Percentiles rank a stretch among this genome's conserved stretches.
Evolutionary conservation across 768 basidiomycete genomes (phyloP).

Genomic region (Lactarius akahatsu): DNA sequence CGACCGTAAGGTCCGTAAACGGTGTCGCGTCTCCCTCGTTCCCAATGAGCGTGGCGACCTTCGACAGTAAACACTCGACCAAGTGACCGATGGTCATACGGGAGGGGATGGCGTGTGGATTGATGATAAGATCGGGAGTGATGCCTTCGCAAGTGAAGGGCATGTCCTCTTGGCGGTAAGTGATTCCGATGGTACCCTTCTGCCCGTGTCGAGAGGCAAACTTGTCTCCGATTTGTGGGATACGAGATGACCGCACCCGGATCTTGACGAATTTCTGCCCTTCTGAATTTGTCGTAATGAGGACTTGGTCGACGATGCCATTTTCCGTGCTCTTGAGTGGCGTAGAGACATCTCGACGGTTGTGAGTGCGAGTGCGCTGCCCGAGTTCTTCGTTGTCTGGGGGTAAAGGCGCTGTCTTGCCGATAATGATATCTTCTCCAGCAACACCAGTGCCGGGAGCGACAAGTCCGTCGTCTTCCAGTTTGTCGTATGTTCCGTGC

Average conservation of each 20-base stretch:
- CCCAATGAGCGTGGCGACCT: constrained; percentile 93
- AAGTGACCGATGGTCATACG: constrained; percentile 99
- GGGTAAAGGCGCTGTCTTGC: constrained; percentile 96
- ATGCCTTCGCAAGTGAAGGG: constrained; percentile 97
- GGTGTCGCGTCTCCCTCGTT: constrained; percentile 99
- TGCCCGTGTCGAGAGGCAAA: constrained; percentile 99
- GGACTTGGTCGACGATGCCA: constrained; percentile 95
- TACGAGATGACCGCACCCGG: constrained; percentile 90
- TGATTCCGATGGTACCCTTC: constrained; percentile 99
- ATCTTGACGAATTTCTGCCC: constrained; percentile 99
- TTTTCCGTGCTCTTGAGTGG: constrained; percentile 97
- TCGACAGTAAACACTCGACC: constrained; percentile 96
- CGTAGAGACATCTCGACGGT: constrained; percentile 93
- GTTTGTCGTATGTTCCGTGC: constrained; percentile 97
- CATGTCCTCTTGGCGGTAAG: constrained; percentile 99
- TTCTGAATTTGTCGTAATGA: constrained; percentile 94
- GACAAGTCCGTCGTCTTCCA: constrained; percentile 95
- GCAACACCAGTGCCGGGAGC: constrained; percentile 92
- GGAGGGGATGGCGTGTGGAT: constrained; percentile 98
- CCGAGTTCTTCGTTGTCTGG: constrained; percentile 97
- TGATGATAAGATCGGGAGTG: constrained; percentile 96
- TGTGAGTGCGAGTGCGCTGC: constrained; percentile 90
- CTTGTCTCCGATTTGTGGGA: constrained; percentile 98
- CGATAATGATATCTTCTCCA: constrained; percentile 99
- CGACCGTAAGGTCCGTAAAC: constrained; percentile 96